Conservation (phyloP, 495 filamentous ascomycete species). For the Penicillium flavigenum region DNA sequence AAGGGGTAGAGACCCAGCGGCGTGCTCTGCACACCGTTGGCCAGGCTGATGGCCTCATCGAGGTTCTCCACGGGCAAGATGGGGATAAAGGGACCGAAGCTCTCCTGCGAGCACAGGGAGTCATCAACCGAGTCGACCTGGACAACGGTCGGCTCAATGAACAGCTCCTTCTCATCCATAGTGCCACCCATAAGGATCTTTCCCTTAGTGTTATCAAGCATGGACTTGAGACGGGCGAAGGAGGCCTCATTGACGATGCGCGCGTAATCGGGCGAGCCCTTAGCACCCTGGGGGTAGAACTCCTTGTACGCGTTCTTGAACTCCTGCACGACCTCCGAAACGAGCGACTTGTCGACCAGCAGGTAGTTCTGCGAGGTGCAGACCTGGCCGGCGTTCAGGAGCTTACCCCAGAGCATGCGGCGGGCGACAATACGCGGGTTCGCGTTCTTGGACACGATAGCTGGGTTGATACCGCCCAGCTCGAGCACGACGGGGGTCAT, state of each 20-base stretch:
- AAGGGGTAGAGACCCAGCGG: slow-evolving; percentile 84
- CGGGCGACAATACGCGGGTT: slow-evolving; percentile 79
- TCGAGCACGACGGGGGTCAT: slow-evolving; percentile 87
- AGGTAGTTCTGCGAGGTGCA: slow-evolving; percentile 90
- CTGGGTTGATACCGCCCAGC: slow-evolving; percentile 88
- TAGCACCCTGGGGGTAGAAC: slow-evolving; percentile 82
- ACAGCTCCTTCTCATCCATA: slow-evolving; percentile 73
- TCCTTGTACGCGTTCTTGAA: slow-evolving; percentile 69
- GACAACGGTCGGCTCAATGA: slow-evolving; percentile 84
- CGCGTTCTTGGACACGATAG: slow-evolving; percentile 79
- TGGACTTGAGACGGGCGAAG: slow-evolving; percentile 81
- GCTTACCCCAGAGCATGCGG: slow-evolving; percentile 84
- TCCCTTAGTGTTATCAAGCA: slow-evolving; percentile 79
- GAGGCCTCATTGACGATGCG: slow-evolving; percentile 76
- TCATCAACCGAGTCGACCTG: slow-evolving; percentile 73
- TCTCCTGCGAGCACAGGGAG: slow-evolving; percentile 74
- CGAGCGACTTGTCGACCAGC: slow-evolving; percentile 71
- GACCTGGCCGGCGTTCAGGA: slow-evolving; percentile 79
- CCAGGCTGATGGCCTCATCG: slow-evolving; percentile 76
- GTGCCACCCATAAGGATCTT: slow-evolving; percentile 83
- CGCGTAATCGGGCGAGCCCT: slow-evolving; percentile 68
- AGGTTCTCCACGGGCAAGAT: slow-evolving; percentile 71
- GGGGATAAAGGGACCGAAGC: slow-evolving; percentile 85
- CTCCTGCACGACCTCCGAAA: slow-evolving; percentile 69
- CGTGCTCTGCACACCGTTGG: slow-evolving; percentile 73